Evolutionary conservation across 352 stramenopile species (phyloP).

Genomic region (Globisporangium echinulatum): DNA sequence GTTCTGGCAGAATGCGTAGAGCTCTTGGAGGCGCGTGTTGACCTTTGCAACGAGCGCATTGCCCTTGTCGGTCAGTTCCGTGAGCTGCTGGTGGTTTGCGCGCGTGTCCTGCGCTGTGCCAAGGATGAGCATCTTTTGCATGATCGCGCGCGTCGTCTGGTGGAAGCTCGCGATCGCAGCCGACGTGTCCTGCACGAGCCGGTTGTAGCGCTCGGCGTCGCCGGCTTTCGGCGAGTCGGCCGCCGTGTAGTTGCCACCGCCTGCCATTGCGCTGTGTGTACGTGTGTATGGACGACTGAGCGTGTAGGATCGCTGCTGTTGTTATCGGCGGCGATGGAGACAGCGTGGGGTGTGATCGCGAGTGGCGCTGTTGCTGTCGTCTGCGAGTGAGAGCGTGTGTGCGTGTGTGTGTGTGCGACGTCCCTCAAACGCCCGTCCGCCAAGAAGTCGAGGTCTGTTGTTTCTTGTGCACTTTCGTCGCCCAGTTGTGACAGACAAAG

Average conservation of each 20-base stretch:
- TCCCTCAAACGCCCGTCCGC: neutral
- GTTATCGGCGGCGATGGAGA: neutral
- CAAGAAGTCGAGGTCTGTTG: slow-evolving; percentile 10
- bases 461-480: slow-evolving; percentile 8
- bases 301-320: neutral
- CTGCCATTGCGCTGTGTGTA: neutral
- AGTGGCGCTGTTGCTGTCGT: neutral
- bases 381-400: neutral
- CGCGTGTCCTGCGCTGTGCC: slow-evolving; percentile 48
- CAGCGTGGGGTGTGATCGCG: neutral
- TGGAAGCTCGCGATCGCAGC: slow-evolving; percentile 57
- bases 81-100: slow-evolving; percentile 56
- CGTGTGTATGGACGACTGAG: neutral
- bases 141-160: slow-evolving; percentile 43
- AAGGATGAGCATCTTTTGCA: slow-evolving; percentile 62
- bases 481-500: neutral
- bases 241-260: slow-evolving; percentile 47
- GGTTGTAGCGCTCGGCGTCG: slow-evolving; percentile 45
- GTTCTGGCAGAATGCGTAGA: slow-evolving; percentile 22
- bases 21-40: slow-evolving; percentile 43
- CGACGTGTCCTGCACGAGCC: slow-evolving; percentile 48
- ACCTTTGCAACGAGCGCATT: slow-evolving; percentile 57
- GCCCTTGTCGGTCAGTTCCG: slow-evolving; percentile 47
- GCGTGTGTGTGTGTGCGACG: neutral
- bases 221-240: slow-evolving; percentile 41